phyloP scores from a whole-genome alignment of 495 filamentous ascomycete species.

The Cudoniella acicularis region DNA sequence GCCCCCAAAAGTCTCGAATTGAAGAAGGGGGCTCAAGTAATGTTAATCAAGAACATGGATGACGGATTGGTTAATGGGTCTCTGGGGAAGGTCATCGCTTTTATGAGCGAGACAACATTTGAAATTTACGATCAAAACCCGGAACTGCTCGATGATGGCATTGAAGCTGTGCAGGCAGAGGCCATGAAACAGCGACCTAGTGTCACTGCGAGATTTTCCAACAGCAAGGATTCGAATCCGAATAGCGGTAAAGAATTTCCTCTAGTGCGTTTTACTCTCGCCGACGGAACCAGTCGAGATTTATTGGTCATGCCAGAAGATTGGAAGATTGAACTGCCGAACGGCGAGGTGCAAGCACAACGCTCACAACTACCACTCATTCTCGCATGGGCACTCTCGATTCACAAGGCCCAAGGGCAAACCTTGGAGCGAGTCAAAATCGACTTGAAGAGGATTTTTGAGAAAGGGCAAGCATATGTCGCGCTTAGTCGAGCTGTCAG shows the following conservation, averaged over 20 bases:
- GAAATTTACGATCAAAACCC: constrained; percentile 57
- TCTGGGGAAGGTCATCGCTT: constrained; percentile 76
- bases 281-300: constrained; percentile 72
- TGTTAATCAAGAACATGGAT: constrained; percentile 99
- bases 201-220: constrained; percentile 31
- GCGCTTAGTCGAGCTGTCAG: constrained; percentile 80
- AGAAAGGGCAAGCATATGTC: constrained; percentile 90
- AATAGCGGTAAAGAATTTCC: constrained; percentile 49
- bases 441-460: constrained; percentile 86
- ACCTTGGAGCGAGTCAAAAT: constrained; percentile 94
- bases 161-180: constrained; percentile 36
- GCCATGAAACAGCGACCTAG: constrained; percentile 42
- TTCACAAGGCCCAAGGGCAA: constrained; percentile 97
- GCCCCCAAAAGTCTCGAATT: constrained; percentile 71
- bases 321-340: constrained; percentile 97
- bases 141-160: constrained; percentile 44
- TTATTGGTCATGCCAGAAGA: constrained; percentile 80
- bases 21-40: constrained; percentile 92
- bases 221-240: constrained; percentile 34
- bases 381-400: constrained; percentile 92
- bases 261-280: constrained; percentile 72
- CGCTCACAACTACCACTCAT: constrained; percentile 80
- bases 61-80: constrained; percentile 92
- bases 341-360: constrained; percentile 87
- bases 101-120: constrained; percentile 82